These are phyloP conservation scores for Millerozyma miso DNA, from an alignment of 805 yeast genomes.

Conservation along the genomic window DNA sequence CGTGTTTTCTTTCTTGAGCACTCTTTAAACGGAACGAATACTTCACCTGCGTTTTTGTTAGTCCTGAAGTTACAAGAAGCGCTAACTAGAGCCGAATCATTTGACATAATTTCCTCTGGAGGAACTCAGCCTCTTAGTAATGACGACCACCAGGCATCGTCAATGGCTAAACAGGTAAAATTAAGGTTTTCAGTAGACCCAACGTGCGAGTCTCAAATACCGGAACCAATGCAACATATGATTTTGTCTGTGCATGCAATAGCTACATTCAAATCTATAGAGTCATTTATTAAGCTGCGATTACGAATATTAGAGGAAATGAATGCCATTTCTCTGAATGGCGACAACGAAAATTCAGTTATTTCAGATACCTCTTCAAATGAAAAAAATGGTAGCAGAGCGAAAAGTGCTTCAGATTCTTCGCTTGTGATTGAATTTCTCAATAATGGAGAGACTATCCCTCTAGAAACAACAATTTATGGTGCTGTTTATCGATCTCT, in stretches of 20 bases:
- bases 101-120: conserved; percentile 52
- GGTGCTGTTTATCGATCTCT: conserved; percentile 63
- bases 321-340: conserved; percentile 9
- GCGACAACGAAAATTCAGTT: conserved; percentile 6
- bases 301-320: conserved; percentile 27
- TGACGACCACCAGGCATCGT: conserved; percentile 42
- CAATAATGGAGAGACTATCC: conserved; percentile 53
- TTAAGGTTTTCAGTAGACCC: conserved; percentile 32
- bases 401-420: conserved; percentile 4
- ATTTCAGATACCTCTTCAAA: conserved; percentile 6
- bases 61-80: conserved; percentile 67
- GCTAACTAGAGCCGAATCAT: conserved; percentile 67
- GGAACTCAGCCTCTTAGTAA: conserved; percentile 6
- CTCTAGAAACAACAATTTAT: conserved; percentile 66
- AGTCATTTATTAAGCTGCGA: conserved; percentile 42
- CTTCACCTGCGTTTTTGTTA: conserved; percentile 39
- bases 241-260: conserved; percentile 54
- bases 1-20: conserved; percentile 27
- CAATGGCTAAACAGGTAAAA: conserved; percentile 69
- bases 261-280: conserved; percentile 54
- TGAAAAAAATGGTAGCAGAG: conserved; percentile 9
- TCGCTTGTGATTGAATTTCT: conserved; percentile 46
- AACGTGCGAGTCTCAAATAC: conserved; percentile 11
- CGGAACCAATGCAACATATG: conserved; percentile 25
- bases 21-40: conserved; percentile 15